Evolutionary conservation across 768 basidiomycete genomes (phyloP).

Genomic region (Baorangia bicolor): DNA sequence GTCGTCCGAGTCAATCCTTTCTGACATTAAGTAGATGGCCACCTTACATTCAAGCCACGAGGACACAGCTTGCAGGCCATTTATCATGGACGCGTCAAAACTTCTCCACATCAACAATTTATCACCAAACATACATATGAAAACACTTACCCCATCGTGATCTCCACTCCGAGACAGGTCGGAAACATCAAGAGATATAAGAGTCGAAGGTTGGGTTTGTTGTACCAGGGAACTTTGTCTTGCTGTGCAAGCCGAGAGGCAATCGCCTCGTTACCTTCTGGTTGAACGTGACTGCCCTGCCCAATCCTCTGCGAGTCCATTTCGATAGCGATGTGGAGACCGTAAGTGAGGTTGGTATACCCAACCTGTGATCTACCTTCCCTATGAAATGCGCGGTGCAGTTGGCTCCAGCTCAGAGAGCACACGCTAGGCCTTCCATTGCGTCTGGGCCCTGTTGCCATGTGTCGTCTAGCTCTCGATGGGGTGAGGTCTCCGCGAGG

Average conservation of each 20-base stretch:
- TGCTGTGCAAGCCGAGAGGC: constrained; percentile 29
- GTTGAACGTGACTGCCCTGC: background rate
- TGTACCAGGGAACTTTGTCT: constrained; percentile 61
- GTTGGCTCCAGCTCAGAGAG: too few species aligned
- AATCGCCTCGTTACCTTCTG: constrained; percentile 1
- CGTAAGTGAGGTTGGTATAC: background rate
- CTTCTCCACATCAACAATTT: constrained; percentile 3
- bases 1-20: background rate
- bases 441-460: too few species aligned
- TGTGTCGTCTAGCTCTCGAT: too few species aligned
- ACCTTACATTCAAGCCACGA: constrained; percentile 54
- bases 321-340: background rate
- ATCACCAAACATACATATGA: background rate
- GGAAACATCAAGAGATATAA: constrained; percentile 59
- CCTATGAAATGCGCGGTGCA: too few species aligned
- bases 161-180: constrained; percentile 21
- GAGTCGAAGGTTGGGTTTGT: constrained; percentile 55
- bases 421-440: too few species aligned
- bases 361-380: background rate
- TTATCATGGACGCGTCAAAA: constrained; percentile 54
- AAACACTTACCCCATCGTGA: constrained; percentile 18
- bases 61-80: constrained; percentile 57
- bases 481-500: too few species aligned
- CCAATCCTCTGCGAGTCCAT: constrained; percentile 2
- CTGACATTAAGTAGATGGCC: background rate